A percentile compares a stretch with the other conserved stretches of the same genome.
These are phyloP conservation scores for Aphanomyces invadans DNA, from an alignment of 352 stramenopile genomes.

Conservation along the genomic window DNA sequence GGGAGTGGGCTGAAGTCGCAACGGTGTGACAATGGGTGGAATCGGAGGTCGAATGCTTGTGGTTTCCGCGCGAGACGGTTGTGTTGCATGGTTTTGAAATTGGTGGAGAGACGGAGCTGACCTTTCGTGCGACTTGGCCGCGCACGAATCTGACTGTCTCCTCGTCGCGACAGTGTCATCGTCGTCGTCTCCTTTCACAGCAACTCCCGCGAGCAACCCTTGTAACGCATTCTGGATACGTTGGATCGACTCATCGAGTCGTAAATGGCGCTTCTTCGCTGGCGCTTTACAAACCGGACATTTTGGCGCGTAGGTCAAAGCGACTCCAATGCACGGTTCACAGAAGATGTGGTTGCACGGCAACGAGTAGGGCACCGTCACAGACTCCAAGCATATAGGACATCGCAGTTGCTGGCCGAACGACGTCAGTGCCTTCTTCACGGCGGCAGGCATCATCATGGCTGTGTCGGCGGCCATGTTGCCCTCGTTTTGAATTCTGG, in stretches of 20 bases:
- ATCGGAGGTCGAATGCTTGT: constrained; percentile 27
- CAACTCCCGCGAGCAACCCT: constrained; percentile 28
- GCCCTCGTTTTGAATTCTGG: background rate
- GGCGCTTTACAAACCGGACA: constrained; percentile 81
- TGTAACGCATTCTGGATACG: constrained; percentile 44
- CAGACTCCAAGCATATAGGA: constrained; percentile 74
- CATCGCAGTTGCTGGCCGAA: constrained; percentile 74
- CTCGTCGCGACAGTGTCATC: too few species aligned
- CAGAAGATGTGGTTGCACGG: constrained; percentile 86
- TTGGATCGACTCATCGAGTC: constrained; percentile 69
- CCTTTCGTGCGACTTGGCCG: too few species aligned
- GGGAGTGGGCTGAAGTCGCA: background rate
- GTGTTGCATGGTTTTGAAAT: too few species aligned
- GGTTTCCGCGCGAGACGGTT: too few species aligned
- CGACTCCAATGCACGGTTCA: constrained; percentile 78
- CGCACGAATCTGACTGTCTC: too few species aligned
- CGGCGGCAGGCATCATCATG: background rate
- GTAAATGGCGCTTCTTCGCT: constrained; percentile 66
- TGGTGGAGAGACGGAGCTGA: too few species aligned
- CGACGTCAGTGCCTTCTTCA: constrained; percentile 48
- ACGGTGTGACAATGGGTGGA: background rate
- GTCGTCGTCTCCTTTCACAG: background rate
- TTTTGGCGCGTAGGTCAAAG: constrained; percentile 62
- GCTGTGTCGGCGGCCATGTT: background rate
- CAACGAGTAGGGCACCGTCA: constrained; percentile 57